These are phyloP conservation scores for Phytophthora idaei DNA, from an alignment of 352 stramenopile species.

Conservation along the genomic window DNA sequence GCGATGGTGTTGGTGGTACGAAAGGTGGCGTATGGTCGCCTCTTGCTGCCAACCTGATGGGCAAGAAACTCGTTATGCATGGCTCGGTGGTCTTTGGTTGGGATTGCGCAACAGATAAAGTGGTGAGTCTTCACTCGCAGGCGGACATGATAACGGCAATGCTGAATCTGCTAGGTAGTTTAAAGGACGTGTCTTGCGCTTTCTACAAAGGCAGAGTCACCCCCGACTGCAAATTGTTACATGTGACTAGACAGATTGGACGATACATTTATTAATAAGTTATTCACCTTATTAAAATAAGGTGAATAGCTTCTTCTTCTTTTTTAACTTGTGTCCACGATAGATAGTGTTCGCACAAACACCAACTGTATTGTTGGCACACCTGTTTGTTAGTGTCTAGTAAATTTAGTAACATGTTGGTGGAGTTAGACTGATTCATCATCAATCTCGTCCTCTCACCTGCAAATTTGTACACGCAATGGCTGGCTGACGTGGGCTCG, in stretches of 20 bases:
- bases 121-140: background rate
- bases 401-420: too few species aligned
- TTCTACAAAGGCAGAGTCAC: background rate
- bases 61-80: background rate
- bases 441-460: too few species aligned
- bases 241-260: background rate
- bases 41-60: background rate
- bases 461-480: too few species aligned
- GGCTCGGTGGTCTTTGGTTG: conserved; percentile 3
- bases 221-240: background rate
- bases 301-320: too few species aligned
- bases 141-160: conserved; percentile 1
- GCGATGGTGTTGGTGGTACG: conserved; percentile 1
- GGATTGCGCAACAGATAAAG: background rate
- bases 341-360: too few species aligned
- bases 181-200: background rate
- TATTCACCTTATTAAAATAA: too few species aligned
- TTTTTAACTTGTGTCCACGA: too few species aligned
- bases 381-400: too few species aligned
- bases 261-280: too few species aligned
- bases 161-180: background rate
- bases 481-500: too few species aligned
- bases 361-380: too few species aligned
- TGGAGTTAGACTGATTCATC: too few species aligned
- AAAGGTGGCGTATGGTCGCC: conserved; percentile 4